Conservation (phyloP, 2,329 filamentous ascomycete genomes). For the Neonectria coccinea region DNA sequence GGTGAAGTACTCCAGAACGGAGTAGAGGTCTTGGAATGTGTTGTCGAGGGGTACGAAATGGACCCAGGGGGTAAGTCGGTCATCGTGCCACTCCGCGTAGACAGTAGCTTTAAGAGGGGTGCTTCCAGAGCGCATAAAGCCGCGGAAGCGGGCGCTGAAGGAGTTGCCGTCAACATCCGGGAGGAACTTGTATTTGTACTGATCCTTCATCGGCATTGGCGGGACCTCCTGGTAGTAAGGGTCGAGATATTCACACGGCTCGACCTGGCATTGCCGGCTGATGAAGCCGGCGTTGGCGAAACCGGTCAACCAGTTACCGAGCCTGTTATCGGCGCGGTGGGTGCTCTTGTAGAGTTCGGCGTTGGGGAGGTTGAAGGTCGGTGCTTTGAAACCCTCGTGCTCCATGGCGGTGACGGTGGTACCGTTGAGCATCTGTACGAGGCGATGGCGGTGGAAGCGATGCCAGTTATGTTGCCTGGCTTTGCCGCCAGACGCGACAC, state of each 20-base stretch:
- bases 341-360: conserved; percentile 56
- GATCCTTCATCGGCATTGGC: conserved; percentile 57
- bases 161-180: conserved; percentile 79
- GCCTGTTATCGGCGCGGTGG: conserved; percentile 46
- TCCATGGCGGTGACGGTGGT: conserved; percentile 66
- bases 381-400: conserved; percentile 51
- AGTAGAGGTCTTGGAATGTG: conserved; percentile 74
- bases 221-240: conserved; percentile 51
- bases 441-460: conserved; percentile 77
- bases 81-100: conserved; percentile 81
- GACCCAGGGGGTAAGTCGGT: conserved; percentile 74
- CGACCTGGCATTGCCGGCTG: conserved; percentile 52
- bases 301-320: conserved; percentile 57
- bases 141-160: conserved; percentile 71
- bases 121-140: conserved; percentile 72
- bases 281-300: conserved; percentile 60
- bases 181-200: conserved; percentile 72
- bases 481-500: conserved; percentile 71
- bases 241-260: conserved; percentile 55
- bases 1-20: conserved; percentile 74
- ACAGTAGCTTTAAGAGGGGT: conserved; percentile 78
- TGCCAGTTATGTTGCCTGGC: conserved; percentile 69
- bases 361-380: conserved; percentile 63
- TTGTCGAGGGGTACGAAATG: conserved; percentile 81
- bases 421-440: conserved; percentile 76